These are phyloP conservation scores for Erythrophleum ivorense DNA, from an alignment of 331 rosid species.

Conservation along the genomic window DNA sequence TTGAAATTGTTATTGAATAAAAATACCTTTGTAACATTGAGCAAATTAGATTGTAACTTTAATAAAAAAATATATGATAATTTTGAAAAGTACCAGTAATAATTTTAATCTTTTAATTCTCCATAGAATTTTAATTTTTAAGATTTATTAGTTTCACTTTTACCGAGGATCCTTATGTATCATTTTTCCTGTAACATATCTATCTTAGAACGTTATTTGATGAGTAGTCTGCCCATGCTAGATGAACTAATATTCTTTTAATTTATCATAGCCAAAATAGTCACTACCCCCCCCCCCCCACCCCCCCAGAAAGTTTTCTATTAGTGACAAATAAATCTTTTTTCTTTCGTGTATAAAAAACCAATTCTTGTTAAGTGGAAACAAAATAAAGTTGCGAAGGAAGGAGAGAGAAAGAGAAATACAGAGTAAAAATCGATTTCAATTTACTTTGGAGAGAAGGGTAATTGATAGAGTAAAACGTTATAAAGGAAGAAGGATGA, in stretches of 20 bases:
- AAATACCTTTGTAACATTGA: too few species aligned
- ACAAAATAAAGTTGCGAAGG: not conserved
- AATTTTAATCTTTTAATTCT: too few species aligned
- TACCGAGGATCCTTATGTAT: too few species aligned
- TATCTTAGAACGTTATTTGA: constrained; percentile 3
- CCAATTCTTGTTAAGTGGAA: not conserved
- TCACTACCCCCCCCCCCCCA: too few species aligned
- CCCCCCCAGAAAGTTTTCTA: not conserved
- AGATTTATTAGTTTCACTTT: too few species aligned
- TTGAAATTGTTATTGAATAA: too few species aligned
- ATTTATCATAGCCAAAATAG: not conserved
- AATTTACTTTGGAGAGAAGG: not conserved
- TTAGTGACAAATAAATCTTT: not conserved
- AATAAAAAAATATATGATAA: too few species aligned
- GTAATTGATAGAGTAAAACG: not conserved
- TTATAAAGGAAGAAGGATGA: not conserved
- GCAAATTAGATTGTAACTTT: too few species aligned
- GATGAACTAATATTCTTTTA: not conserved
- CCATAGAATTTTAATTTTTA: too few species aligned
- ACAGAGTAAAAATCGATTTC: not conserved
- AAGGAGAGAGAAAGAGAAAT: not conserved
- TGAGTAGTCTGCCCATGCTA: not conserved
- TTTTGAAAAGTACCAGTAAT: too few species aligned
- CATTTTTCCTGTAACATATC: not conserved
- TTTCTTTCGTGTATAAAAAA: not conserved